Base-by-base conservation (phyloP, 768 basidiomycete genomes). In the Pulveroboletus sp. region DNA sequence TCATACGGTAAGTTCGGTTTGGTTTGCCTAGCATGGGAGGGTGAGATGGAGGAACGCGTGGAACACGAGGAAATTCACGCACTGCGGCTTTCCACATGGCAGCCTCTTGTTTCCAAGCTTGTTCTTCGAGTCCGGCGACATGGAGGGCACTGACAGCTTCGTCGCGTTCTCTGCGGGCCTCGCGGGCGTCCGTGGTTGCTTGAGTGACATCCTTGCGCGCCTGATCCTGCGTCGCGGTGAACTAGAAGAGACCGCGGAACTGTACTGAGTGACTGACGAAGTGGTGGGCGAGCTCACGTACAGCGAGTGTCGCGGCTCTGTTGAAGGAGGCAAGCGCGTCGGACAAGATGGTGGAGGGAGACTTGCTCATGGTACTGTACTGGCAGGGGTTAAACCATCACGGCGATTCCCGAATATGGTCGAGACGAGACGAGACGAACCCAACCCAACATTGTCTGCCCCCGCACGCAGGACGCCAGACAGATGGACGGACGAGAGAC, bases 1-100 rank as follows among this genome's bases (percentile, higher is more conserved):
- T 33, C 75, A 35, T 61, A 84, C 84, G 11, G 77, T 81, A 43
- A 77, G 50, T 56, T 84, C 81, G 6, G 77, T 73, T 65, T 83
- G 80, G 47, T 76, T 68, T 24, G 79, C 62, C 82, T 83, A 32
- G 47, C 12, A 45, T 35, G 30, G 14, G 47, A 32, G 31, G 35
- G 21, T 56, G 50, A 51, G 46, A 41, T 46, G 17, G 31, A n/a
- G 26, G 49, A 49, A 55, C 53, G 39, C 26, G 47, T 47, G 40
- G 46, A 32, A 58, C 45, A 35, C n/a, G 28, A 41, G 17, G 32
- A 28, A 37, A 51, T 43, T 26, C 31, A 73, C 82, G 58, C 58
- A 85, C 83, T 27, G 73, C 61, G 46, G 78, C 73, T 60, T 80
- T 71, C 69, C 66, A 71, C 6, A 49, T 61, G 15, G 65, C 58